These are phyloP conservation scores for Thymus mandschuricus DNA, from an alignment of 257 asterid species.

Conservation along the genomic window DNA sequence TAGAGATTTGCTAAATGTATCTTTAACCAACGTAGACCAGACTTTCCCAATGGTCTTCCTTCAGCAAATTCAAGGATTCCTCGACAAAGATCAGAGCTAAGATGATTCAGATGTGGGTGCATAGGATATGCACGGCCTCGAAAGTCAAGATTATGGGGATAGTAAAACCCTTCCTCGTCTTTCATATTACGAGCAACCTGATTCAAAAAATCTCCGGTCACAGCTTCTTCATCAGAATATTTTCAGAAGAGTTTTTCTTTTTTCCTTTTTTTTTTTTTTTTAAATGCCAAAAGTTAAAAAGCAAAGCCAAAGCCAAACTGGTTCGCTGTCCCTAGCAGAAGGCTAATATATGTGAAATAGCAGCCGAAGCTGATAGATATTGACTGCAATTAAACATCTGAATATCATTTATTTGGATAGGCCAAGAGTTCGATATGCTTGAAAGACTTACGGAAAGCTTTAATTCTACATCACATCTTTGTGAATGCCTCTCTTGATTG, in stretches of 20 bases:
- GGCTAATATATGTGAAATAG: conserved; percentile 14
- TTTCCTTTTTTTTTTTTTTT: no score
- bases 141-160: conserved; percentile 97
- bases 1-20: conserved; percentile 89
- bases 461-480: conserved; percentile 88
- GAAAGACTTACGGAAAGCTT: conserved; percentile 79
- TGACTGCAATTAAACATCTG: neutral
- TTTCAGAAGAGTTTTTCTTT: no score
- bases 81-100: conserved; percentile 93
- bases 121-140: conserved; percentile 99
- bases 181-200: conserved; percentile 96
- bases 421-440: conserved; percentile 24
- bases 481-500: conserved; percentile 89
- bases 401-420: conserved; percentile 24
- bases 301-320: neutral
- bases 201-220: conserved; percentile 36
- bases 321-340: conserved; percentile 13
- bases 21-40: conserved; percentile 87
- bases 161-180: conserved; percentile 94
- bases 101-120: conserved; percentile 97
- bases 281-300: neutral
- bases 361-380: conserved; percentile 4
- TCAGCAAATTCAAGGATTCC: conserved; percentile 97
- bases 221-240: conserved; percentile 21
- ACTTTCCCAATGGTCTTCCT: conserved; percentile 83